phyloP scores from a whole-genome alignment of 106 monocot species.

The Dactylorhiza incarnata region DNA sequence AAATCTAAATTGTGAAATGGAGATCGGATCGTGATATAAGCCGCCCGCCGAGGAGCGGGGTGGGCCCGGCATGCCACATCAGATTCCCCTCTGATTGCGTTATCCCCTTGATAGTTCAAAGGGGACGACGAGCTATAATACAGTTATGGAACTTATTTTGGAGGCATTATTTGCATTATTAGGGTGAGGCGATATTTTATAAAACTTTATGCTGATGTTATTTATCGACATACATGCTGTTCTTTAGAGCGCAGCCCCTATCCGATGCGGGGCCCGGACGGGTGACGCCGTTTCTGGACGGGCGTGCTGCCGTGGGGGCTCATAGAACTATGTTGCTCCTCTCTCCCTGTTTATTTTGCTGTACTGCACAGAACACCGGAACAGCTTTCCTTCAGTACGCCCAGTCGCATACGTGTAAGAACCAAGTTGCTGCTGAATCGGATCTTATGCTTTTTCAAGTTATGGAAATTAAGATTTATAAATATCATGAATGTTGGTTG shows the following conservation, averaged over 20 bases:
- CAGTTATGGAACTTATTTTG: constrained; percentile 1
- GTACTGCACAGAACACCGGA: too few relatives aligned
- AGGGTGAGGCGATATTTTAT: constrained; percentile 1
- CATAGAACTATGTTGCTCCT: background rate
- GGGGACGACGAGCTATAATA: background rate
- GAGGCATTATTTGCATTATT: constrained; percentile 5
- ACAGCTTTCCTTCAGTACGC: too few relatives aligned
- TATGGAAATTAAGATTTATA: too few relatives aligned
- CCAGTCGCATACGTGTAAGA: too few relatives aligned
- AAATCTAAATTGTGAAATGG: too few relatives aligned
- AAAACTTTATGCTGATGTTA: background rate
- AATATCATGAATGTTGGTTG: too few relatives aligned
- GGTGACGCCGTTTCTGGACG: background rate
- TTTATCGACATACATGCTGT: background rate
- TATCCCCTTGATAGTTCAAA: background rate
- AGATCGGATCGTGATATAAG: too few relatives aligned
- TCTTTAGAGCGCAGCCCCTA: background rate
- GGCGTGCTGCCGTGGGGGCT: background rate
- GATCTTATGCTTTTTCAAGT: too few relatives aligned
- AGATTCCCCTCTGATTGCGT: background rate
- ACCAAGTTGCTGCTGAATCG: too few relatives aligned
- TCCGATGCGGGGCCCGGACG: background rate
- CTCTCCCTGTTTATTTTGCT: background rate
- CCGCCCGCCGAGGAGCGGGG: too few relatives aligned
- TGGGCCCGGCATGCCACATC: too few relatives aligned